phyloP scores from a whole-genome alignment of 106 monocot species.

The Allium cepa region DNA sequence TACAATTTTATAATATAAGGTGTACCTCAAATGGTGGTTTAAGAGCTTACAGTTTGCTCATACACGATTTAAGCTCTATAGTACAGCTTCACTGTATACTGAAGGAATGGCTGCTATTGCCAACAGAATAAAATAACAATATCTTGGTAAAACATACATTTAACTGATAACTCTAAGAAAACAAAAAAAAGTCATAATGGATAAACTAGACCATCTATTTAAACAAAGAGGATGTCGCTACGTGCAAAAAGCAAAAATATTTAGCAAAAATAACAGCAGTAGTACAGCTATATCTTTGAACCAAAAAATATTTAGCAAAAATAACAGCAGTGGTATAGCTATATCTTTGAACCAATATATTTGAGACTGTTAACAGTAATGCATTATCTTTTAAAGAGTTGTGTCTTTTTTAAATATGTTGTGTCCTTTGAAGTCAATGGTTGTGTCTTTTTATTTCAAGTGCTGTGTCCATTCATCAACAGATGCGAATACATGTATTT shows the following conservation, averaged over 20 bases:
- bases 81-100: conserved; percentile 76
- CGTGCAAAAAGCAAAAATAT: neutral
- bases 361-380: no score
- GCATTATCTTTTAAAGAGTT: no score
- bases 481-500: no score
- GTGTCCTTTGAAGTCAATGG: no score
- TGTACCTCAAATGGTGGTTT: conserved; percentile 83
- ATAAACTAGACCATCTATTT: neutral
- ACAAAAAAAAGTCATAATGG: neutral
- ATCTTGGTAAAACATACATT: neutral
- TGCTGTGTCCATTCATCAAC: no score
- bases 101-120: conserved; percentile 89
- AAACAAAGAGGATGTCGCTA: no score
- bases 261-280: conserved; percentile 53
- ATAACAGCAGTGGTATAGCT: conserved; percentile 87
- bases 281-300: conserved; percentile 10
- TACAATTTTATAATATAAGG: neutral
- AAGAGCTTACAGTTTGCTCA: conserved; percentile 84
- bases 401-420: no score
- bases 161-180: neutral
- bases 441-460: no score
- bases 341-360: no score
- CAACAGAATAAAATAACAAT: conserved; percentile 17
- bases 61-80: conserved; percentile 82
- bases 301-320: neutral